Evolutionary conservation across 2,329 filamentous ascomycete genomes (phyloP), one percentile per base, ranked within the genome.

Genomic region (Annulohypoxylon truncatum): DNA sequence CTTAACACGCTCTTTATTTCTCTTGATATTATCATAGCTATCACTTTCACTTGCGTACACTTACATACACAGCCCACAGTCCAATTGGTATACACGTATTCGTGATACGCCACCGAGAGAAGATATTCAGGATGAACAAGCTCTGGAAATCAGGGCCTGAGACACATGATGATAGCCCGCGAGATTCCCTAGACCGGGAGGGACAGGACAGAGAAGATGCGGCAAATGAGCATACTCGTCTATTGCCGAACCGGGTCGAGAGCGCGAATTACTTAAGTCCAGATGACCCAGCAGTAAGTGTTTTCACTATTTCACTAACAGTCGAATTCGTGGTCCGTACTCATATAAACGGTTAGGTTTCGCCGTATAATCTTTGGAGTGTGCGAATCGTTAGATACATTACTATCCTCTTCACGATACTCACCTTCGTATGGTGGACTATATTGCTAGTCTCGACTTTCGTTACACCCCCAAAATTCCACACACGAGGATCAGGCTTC

Each of bases 401-500:
- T 66, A 95, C 93, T 4, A 83, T 97, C 59, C 73, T 93, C 35
- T 92, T 97, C 75, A 83, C 95, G 18, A 78, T 89, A 54, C 77
- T 94, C 72, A 92, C 89, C 60, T 93, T 96, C 74, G 74, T 93
- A n/a, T 98, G 95, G 95, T 98, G 96, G 95, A 85, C 93, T 8
- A 79, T 97, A 57, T 83, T 97, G 31, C 85, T 99, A n/a, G 89
- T 97, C 13, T 93, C 93, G 59, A 89, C 91, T 70, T 99, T 99
- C 80, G 90, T 96, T 71, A 97, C 92, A 56, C 94, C 94, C 12
- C 95, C 95, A 0, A 90, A 91, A 48, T 89, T 98, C 77, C 89
- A 96, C 77, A 92, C 90, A 8, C 89, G 93, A 55, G 96, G 96
- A 4, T 96, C 94, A n/a, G 93, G 92, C 38, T 99, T 97, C 85